phyloP scores from a whole-genome alignment of 345 rosid genomes.

The Turritis glabra region DNA sequence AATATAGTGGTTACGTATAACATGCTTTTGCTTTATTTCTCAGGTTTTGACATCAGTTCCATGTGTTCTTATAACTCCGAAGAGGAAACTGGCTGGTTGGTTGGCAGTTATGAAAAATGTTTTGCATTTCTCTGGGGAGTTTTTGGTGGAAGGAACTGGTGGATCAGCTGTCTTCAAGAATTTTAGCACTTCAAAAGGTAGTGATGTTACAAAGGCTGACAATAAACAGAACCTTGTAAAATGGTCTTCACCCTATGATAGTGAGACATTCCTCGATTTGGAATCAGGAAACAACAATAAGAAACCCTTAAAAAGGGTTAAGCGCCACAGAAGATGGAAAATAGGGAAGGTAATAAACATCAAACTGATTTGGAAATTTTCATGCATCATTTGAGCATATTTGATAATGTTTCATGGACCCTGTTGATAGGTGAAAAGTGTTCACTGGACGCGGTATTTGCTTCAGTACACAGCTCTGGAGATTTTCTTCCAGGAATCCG shows the following conservation, averaged over 20 bases:
- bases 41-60: slow-evolving; percentile 81
- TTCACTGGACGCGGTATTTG: slow-evolving; percentile 93
- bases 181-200: slow-evolving; percentile 49
- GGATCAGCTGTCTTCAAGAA: slow-evolving; percentile 85
- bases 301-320: slow-evolving; percentile 59
- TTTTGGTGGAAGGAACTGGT: slow-evolving; percentile 89
- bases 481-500: slow-evolving; percentile 75
- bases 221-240: slow-evolving; percentile 59
- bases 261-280: slow-evolving; percentile 45
- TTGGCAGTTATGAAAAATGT: slow-evolving; percentile 81
- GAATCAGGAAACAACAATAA: slow-evolving; percentile 53
- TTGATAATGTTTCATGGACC: slow-evolving; percentile 27
- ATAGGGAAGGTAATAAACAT: slow-evolving; percentile 64
- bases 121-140: slow-evolving; percentile 90
- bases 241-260: slow-evolving; percentile 54
- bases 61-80: slow-evolving; percentile 86
- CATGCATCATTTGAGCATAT: slow-evolving; percentile 19
- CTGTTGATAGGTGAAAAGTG: slow-evolving; percentile 68
- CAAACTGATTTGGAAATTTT: slow-evolving; percentile 16
- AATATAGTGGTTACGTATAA: slow-evolving; percentile 22
- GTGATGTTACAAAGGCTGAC: slow-evolving; percentile 59
- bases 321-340: slow-evolving; percentile 93
- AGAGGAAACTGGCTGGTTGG: slow-evolving; percentile 87
- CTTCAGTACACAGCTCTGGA: slow-evolving; percentile 90
- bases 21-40: slow-evolving; percentile 33